Evolutionary conservation across 805 yeast species (phyloP).

Genomic region (Saturnispora silvae): DNA sequence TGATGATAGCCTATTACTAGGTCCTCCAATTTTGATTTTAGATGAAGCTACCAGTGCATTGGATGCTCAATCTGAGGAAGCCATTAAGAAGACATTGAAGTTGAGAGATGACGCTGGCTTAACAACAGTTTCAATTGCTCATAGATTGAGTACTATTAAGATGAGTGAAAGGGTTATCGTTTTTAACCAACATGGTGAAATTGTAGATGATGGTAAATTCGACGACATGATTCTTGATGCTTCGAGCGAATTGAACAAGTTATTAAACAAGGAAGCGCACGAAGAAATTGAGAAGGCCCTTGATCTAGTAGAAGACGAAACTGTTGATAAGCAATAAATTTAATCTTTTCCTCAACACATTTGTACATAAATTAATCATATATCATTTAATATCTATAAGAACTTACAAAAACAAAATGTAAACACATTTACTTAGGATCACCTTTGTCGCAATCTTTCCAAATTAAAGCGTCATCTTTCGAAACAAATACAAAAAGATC

Average conservation of each 20-base stretch:
- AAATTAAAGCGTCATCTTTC: constrained; percentile 16
- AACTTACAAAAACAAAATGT: no score
- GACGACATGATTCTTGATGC: constrained; percentile 37
- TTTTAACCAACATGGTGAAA: constrained; percentile 54
- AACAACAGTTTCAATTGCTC: constrained; percentile 86
- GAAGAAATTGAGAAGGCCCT: constrained; percentile 1
- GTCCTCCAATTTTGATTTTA: constrained; percentile 70
- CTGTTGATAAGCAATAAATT: not conserved
- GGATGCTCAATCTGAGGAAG: constrained; percentile 79
- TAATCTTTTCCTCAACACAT: no score
- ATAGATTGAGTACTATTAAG: constrained; percentile 77
- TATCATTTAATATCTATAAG: no score
- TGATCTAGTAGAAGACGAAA: not conserved
- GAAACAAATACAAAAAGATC: constrained; percentile 15
- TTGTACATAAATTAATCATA: no score
- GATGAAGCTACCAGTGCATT: constrained; percentile 95
- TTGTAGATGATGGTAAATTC: constrained; percentile 62
- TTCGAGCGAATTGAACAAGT: constrained; percentile 33
- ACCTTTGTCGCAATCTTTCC: constrained; percentile 24
- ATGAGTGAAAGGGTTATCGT: constrained; percentile 77
- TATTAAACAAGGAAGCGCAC: constrained; percentile 24
- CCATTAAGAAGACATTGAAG: constrained; percentile 64
- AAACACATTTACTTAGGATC: no score
- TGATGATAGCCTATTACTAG: constrained; percentile 21
- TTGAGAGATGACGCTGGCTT: constrained; percentile 43